These are phyloP conservation scores for Closterium sp. DNA, from an alignment of 139 green algal species.

Conservation along the genomic window DNA sequence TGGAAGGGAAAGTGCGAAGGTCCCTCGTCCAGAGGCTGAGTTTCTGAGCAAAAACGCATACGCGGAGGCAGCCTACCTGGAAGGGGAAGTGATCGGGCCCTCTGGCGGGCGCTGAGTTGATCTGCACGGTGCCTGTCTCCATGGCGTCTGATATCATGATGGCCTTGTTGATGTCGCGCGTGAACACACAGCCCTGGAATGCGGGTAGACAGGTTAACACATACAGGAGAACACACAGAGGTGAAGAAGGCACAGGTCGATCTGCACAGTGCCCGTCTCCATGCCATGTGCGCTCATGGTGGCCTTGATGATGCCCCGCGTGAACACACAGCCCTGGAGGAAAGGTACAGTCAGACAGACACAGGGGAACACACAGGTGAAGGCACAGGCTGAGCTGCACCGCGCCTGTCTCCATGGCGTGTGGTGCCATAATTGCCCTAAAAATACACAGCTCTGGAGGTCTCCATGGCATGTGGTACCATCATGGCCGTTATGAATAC, in stretches of 20 bases:
- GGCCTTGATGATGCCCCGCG: too few relatives aligned
- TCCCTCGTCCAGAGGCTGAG: too few relatives aligned
- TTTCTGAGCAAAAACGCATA: too few relatives aligned
- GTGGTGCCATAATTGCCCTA: neutral
- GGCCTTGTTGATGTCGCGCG: constrained; percentile 80
- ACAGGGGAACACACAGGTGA: too few relatives aligned
- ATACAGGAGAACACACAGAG: too few relatives aligned
- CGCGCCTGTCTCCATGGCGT: too few relatives aligned
- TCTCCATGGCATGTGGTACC: neutral
- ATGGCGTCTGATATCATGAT: constrained; percentile 85
- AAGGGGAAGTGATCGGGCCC: constrained; percentile 62
- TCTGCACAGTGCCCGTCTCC: constrained; percentile 65
- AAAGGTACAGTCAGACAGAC: neutral
- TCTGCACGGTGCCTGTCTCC: constrained; percentile 93
- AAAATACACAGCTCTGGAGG: neutral
- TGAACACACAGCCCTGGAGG: too few relatives aligned
- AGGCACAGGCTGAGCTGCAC: too few relatives aligned
- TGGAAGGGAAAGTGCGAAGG: too few relatives aligned
- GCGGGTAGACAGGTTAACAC: too few relatives aligned
- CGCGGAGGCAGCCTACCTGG: constrained; percentile 47
- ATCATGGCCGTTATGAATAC: neutral
- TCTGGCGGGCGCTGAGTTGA: constrained; percentile 87
- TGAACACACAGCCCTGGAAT: constrained; percentile 94
- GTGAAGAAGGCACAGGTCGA: too few relatives aligned
- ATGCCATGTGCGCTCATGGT: too few relatives aligned